Evolutionary conservation across 176 grass and related monocot genomes (phyloP).

Genomic region (Oryza longistaminata): DNA sequence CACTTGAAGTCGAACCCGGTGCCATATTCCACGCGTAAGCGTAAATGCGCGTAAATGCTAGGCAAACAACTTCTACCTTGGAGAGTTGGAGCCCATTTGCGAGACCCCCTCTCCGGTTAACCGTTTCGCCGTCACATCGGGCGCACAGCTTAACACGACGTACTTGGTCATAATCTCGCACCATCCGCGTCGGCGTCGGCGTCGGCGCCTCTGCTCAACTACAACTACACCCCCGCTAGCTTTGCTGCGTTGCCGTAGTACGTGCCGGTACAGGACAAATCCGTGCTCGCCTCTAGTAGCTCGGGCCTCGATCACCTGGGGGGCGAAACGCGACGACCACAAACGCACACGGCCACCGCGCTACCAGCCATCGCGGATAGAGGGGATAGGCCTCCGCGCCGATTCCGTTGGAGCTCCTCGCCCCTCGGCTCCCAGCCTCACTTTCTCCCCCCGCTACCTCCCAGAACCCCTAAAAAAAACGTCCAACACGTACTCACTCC

Average conservation of each 20-base stretch:
- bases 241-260: not conserved
- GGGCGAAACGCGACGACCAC: constrained; percentile 20
- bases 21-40: not conserved
- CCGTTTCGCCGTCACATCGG: constrained; percentile 18
- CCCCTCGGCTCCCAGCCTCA: constrained; percentile 45
- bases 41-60: not conserved
- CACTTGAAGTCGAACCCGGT: not conserved
- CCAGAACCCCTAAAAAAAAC: not conserved
- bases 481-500: too few relatives aligned
- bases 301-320: not conserved
- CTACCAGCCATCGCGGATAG: constrained; percentile 51
- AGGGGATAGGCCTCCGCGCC: constrained; percentile 45
- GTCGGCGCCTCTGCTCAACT: not conserved
- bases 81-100: not conserved
- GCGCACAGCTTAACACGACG: not conserved
- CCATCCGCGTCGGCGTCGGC: not conserved
- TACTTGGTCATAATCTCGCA: not conserved
- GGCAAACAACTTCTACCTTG: not conserved
- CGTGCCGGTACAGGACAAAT: constrained; percentile 14
- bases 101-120: not conserved
- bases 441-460: constrained; percentile 1
- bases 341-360: constrained; percentile 17
- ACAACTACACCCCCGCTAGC: not conserved
- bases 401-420: constrained; percentile 50
- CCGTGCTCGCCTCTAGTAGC: constrained; percentile 22